These are phyloP conservation scores for Wickerhamomyces subpelliculosus DNA, from an alignment of 805 yeast genomes.

Conservation along the genomic window DNA sequence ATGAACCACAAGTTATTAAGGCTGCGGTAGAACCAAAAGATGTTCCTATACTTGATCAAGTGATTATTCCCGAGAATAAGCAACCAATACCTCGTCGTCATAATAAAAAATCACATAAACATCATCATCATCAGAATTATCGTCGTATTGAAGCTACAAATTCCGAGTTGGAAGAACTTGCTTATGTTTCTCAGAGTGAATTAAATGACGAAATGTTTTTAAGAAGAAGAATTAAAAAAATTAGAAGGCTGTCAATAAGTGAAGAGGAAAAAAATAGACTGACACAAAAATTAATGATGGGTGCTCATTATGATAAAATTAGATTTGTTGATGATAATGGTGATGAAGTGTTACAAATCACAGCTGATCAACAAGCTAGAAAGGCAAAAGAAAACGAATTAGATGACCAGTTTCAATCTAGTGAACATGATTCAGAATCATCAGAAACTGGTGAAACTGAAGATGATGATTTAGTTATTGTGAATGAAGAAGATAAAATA, in stretches of 20 bases:
- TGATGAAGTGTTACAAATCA: constrained; percentile 19
- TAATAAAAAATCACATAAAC: neutral
- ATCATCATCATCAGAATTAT: constrained; percentile 5
- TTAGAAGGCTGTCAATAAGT: constrained; percentile 13
- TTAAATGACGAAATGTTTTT: constrained; percentile 25
- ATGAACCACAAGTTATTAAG: constrained; percentile 52
- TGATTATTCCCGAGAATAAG: constrained; percentile 41
- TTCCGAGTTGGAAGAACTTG: constrained; percentile 11
- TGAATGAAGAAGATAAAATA: constrained; percentile 39
- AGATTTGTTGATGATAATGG: constrained; percentile 24
- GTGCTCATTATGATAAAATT: constrained; percentile 49
- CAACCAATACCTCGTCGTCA: constrained; percentile 13
- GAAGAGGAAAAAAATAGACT: constrained; percentile 24
- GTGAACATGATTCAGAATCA: constrained; percentile 9
- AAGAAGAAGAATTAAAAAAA: constrained; percentile 42
- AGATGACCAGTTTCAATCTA: constrained; percentile 1
- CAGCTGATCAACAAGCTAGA: constrained; percentile 9
- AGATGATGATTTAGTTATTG: constrained; percentile 21
- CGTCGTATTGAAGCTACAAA: constrained; percentile 5
- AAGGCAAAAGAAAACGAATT: constrained; percentile 3
- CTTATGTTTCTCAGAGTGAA: constrained; percentile 12
- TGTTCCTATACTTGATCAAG: constrained; percentile 43
- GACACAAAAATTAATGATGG: constrained; percentile 64
- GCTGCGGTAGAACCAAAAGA: constrained; percentile 40
- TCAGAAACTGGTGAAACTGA: constrained; percentile 3